Percentiles rank a stretch among this genome's conserved stretches.
Evolutionary conservation across 352 stramenopile species (phyloP).

Genomic region (Phytophthora chlamydospora): DNA sequence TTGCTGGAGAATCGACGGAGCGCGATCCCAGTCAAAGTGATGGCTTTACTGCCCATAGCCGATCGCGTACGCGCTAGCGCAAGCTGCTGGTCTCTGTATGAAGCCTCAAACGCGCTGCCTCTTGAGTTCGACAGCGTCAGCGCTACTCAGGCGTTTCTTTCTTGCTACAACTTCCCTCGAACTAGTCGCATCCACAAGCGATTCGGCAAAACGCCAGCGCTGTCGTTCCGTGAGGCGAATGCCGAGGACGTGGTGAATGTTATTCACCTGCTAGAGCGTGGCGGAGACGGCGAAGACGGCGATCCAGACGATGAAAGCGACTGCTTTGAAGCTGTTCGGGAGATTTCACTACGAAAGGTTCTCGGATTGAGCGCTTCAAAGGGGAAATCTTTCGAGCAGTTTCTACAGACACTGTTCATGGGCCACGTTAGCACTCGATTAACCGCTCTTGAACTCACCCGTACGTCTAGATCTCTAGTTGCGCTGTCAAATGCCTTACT

Average conservation of each 20-base stretch:
- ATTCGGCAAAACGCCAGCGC: conserved; percentile 24
- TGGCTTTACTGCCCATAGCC: conserved; percentile 30
- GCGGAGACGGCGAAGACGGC: conserved; percentile 19
- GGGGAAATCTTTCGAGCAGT: conserved; percentile 42
- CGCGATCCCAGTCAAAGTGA: conserved; percentile 26
- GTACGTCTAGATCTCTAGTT: conserved; percentile 9
- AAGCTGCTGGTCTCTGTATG: conserved; percentile 40
- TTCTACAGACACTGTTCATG: conserved; percentile 65
- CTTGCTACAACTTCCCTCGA: conserved; percentile 17
- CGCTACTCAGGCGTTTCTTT: conserved; percentile 23
- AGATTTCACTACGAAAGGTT: conserved; percentile 40
- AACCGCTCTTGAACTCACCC: conserved; percentile 35
- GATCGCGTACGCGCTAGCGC: conserved; percentile 41
- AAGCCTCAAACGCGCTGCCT: conserved; percentile 29
- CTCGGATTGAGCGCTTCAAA: conserved; percentile 22
- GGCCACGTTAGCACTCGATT: conserved; percentile 50
- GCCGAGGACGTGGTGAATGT: conserved; percentile 33
- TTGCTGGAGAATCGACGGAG: conserved; percentile 17
- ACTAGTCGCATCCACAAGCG: conserved; percentile 31
- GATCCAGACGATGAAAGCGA: conserved; percentile 37
- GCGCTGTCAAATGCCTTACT: too few relatives aligned
- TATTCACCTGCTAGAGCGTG: conserved; percentile 41
- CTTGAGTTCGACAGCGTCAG: conserved; percentile 29
- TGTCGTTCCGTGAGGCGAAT: conserved; percentile 32
- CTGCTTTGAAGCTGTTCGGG: conserved; percentile 42